Evolutionary conservation across 2,329 filamentous ascomycete genomes (phyloP), one percentile per base, ranked within the genome.

Genomic region (Drechslera avenae): DNA sequence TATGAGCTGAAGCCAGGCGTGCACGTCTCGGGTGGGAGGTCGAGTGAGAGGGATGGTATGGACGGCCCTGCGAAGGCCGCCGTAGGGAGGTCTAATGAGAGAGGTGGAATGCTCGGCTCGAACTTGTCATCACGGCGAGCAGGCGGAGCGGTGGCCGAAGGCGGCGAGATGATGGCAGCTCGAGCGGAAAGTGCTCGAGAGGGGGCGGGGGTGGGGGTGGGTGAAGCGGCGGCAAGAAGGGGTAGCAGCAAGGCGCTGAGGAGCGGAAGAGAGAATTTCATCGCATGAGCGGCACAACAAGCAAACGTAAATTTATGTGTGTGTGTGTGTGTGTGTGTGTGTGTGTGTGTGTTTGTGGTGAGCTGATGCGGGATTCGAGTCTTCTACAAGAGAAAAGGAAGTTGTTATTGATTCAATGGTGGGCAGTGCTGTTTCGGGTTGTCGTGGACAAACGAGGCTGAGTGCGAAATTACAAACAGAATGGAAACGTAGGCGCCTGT

Each of bases 391-490:
- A 32, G 32, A 48, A 28, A 46, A 41, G 26, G 33, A 48, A 40
- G 19, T 43, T 47, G n/a, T 47, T 46, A 31, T 55, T 48, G 30
- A 51, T 42, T 32, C 40, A n/a, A 48, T 37, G 32, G 34, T 23
- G 16, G 14, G 36, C 14, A 41, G 3, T 40, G 17, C 28, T 19
- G 19, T 16, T 33, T 14, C 19, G 21, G 21, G 21, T 28, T 16
- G 16, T 52, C 50, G 57, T 57, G 39, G 52, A 52, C 47, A 23
- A 23, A 9, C 42, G 57, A 56, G 57, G 57, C 57, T 59, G 52
- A 59, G 55, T 42, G 40, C 39, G 18, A 32, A 14, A 47, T 37
- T 39, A 39, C 45, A 26, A 40, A 35, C 26, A 50, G 19, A 19
- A 35, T 54, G 41, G 47, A 43, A 50, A 48, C 30, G 30, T 43